Conservation (phyloP, 768 basidiomycete genomes). For the Hydnomerulius pinastri region DNA sequence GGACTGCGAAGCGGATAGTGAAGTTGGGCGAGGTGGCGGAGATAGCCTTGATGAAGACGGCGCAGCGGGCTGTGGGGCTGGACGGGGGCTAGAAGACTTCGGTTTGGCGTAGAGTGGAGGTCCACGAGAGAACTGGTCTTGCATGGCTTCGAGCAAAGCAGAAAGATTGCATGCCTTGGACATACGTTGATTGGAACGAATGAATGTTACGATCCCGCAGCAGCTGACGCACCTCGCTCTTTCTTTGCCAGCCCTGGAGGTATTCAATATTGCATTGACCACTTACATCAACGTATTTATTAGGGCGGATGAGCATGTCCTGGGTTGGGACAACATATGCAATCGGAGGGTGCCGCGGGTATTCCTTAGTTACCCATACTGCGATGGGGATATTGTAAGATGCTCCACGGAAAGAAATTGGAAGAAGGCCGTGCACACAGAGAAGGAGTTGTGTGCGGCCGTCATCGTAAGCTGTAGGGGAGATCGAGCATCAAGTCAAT, state of each 20-base stretch:
- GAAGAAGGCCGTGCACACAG: conserved; percentile 88
- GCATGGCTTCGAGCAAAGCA: conserved; percentile 74
- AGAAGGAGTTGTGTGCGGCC: conserved; percentile 91
- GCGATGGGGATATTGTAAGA: conserved; percentile 94
- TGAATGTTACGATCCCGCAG: conserved; percentile 14
- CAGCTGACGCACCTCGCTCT: conserved; percentile 68
- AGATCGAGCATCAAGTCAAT: conserved; percentile 10
- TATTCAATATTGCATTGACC: conserved; percentile 74
- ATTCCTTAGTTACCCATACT: conserved; percentile 84
- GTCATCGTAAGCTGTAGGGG: conserved; percentile 79
- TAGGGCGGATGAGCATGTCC: conserved; percentile 85
- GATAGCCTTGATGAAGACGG: conserved; percentile 14
- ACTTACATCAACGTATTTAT: conserved; percentile 76
- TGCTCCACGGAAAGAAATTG: conserved; percentile 72
- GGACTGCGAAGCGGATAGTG: conserved; percentile 14
- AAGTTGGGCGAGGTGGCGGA: conserved; percentile 19
- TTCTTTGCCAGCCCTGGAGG: conserved; percentile 74
- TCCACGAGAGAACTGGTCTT: conserved; percentile 77
- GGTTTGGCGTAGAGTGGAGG: conserved; percentile 93
- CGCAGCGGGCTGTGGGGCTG: conserved; percentile 23
- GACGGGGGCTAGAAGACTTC: conserved; percentile 31
- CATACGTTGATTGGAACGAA: conserved; percentile 13
- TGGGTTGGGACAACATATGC: conserved; percentile 89
- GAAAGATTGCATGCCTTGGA: conserved; percentile 75
- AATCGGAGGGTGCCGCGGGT: conserved; percentile 81